Base-by-base conservation (phyloP, 257 asterid genomes). In the Rauvolfia tetraphylla region DNA sequence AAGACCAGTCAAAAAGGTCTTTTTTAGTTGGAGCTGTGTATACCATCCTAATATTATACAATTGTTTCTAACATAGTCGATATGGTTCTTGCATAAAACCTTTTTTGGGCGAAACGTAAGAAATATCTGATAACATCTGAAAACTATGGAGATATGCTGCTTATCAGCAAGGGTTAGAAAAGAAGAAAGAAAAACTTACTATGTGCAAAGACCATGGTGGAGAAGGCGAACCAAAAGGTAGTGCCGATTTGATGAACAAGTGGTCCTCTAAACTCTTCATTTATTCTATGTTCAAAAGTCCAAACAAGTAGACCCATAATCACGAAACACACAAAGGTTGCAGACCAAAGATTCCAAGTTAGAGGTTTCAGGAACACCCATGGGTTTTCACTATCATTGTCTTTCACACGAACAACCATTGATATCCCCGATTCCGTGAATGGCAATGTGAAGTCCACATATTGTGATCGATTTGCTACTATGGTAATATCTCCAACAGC, bases 201-300 rank as follows among this genome's bases (percentile, higher is more conserved):
- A 9, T 83, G 87, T 57, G 89, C 79, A 33, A 87, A 87, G 39
- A 87, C 86, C 89, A 89, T 84, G 73, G 90, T 85, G n/a, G 90
- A 87, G 82, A 87, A 85, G 66, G 90, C 71, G 68, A 87, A 87
- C 90, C 90, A 87, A 62, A 87, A 76, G 38, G 73, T 71, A 81
- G 73, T 74, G 76, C 90, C 93, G 34, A 86, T 39, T 82, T 89
- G 92, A 12, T 83, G 79, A 12, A 15, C 14, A 57, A 61, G 33
- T 17, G 81, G 63, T 31, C 81, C 79, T 74, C 83, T 73, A 33
- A 79, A 72, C 56, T 83, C 81, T 27, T 79, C 79, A 29, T 71
- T 82, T 27, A 66, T 31, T 41, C 80, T 63, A 23, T 65, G 73
- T 53, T 82, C 83, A 3, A 82, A 69, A 48, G 76, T 29, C 83